A percentile compares a stretch with the other conserved stretches of the same genome.
These are phyloP conservation scores for Trypethelium eluteriae DNA, from an alignment of 495 filamentous ascomycete genomes.

Conservation along the genomic window DNA sequence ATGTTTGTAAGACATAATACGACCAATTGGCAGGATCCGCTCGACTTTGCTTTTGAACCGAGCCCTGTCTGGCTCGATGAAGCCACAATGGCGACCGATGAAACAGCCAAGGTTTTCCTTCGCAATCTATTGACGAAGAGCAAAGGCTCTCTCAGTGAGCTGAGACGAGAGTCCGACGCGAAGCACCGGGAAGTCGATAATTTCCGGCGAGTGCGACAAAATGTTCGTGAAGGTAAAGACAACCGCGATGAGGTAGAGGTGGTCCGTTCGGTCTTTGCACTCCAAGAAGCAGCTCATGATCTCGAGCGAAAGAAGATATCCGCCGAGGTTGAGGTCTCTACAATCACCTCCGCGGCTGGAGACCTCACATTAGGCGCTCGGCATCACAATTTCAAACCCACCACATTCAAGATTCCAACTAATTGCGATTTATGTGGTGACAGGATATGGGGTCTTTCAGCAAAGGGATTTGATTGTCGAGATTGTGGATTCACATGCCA, in stretches of 20 bases:
- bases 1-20: slow-evolving; percentile 96
- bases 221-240: slow-evolving; percentile 70
- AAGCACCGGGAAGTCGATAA: slow-evolving; percentile 76
- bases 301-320: slow-evolving; percentile 78
- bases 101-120: slow-evolving; percentile 77
- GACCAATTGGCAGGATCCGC: slow-evolving; percentile 68
- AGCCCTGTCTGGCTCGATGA: slow-evolving; percentile 98
- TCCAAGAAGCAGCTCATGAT: slow-evolving; percentile 79
- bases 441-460: slow-evolving; percentile 89
- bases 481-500: slow-evolving; percentile 98
- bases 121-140: slow-evolving; percentile 87
- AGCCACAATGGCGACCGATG: slow-evolving; percentile 70
- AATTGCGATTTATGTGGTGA: slow-evolving; percentile 97
- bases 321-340: slow-evolving; percentile 84
- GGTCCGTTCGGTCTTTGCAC: slow-evolving; percentile 63
- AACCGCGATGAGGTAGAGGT: slow-evolving; percentile 68
- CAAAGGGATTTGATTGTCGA: slow-evolving; percentile 89
- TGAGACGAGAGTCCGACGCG: slow-evolving; percentile 73
- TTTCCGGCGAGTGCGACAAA: slow-evolving; percentile 61
- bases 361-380: slow-evolving; percentile 85
- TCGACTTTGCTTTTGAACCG: slow-evolving; percentile 79
- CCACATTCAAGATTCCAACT: slow-evolving; percentile 97
- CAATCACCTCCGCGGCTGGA: slow-evolving; percentile 76
- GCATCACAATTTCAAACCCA: slow-evolving; percentile 91
- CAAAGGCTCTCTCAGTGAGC: slow-evolving; percentile 67